phyloP scores from a whole-genome alignment of 2,329 filamentous ascomycete genomes.

The Chaetothyriales sp. region DNA sequence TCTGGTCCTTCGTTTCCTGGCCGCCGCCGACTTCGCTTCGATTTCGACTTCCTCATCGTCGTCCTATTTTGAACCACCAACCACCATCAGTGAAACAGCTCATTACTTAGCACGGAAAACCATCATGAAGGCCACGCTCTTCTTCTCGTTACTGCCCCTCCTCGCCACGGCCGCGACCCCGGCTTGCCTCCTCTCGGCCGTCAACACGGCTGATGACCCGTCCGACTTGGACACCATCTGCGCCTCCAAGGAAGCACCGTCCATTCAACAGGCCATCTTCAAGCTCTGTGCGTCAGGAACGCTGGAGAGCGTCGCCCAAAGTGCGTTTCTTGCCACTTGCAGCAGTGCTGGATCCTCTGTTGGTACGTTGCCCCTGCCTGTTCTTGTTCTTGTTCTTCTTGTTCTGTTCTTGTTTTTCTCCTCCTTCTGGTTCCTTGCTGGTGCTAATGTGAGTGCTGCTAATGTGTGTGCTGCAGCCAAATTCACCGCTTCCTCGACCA shows the following conservation, averaged over 20 bases:
- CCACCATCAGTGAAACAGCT: constrained; percentile 1
- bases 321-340: constrained; percentile 28
- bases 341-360: constrained; percentile 27
- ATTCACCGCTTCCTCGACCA: background rate
- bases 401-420: background rate
- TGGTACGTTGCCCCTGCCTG: constrained; percentile 21
- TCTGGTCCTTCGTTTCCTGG: constrained; percentile 2
- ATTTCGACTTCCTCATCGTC: constrained; percentile 1
- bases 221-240: constrained; percentile 29
- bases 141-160: constrained; percentile 34
- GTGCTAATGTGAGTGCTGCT: too few relatives aligned
- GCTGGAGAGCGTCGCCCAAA: constrained; percentile 23
- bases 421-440: background rate
- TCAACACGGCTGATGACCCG: constrained; percentile 30
- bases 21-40: background rate
- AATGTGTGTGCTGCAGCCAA: background rate
- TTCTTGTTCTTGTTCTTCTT: background rate
- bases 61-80: constrained; percentile 1
- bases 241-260: constrained; percentile 21
- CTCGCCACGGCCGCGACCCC: constrained; percentile 34
- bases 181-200: constrained; percentile 37
- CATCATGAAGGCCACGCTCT: constrained; percentile 17
- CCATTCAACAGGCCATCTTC: constrained; percentile 26
- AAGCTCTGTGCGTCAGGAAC: constrained; percentile 24
- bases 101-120: background rate